Base-by-base conservation (phyloP, 495 filamentous ascomycete genomes). In the Viridothelium virens region DNA sequence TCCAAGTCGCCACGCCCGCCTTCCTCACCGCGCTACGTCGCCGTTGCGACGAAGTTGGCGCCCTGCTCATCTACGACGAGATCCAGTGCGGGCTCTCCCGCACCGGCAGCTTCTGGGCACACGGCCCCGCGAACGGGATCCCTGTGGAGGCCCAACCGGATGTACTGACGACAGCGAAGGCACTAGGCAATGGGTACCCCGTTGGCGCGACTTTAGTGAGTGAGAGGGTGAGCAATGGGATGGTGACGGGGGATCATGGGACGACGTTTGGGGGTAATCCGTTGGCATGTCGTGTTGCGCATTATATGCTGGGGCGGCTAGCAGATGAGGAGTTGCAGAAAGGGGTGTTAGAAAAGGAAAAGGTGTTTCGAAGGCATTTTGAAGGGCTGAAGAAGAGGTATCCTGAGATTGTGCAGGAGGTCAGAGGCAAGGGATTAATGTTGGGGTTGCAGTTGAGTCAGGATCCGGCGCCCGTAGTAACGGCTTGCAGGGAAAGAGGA, bases 181-280 rank as follows among this genome's bases (percentile, higher is more conserved):
- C 95, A 16, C 85, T 98, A 0, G 94, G 94, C 7, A 98, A 98
- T 73, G 94, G 94, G 7, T 92, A 96, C 71, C 94, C 93, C 34
- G 91, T 98, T 65, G 95, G 91, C 56, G 95, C 95, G 0, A 91
- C 91, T 7, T 86, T 98, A 65, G 89, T 96, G 31, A 90, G 83
- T 66, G 84, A 86, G 53, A 78, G 80, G 38, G 91, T 98, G 0
- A 87, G 84, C 9, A 81, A 87, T n/a, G 87, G 88, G 74, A 95
- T 98, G 74, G 87, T 89, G 71, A 85, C 89, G 4, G 94, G 94
- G 59, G 94, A 98, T 73, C 94, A 98, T 75, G 94, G 94, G 33
- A 98, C 94, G 1, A 98, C 94, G 12, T 98, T 96, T 71, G 94
- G 94, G 25, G 94, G 94, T 2, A 98, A 97, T 78, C 95, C 94